Evolutionary conservation across 371 early-diverging fungal species (phyloP), one percentile per base, ranked within the genome.

Genomic region (Lichtheimia ramosa): DNA sequence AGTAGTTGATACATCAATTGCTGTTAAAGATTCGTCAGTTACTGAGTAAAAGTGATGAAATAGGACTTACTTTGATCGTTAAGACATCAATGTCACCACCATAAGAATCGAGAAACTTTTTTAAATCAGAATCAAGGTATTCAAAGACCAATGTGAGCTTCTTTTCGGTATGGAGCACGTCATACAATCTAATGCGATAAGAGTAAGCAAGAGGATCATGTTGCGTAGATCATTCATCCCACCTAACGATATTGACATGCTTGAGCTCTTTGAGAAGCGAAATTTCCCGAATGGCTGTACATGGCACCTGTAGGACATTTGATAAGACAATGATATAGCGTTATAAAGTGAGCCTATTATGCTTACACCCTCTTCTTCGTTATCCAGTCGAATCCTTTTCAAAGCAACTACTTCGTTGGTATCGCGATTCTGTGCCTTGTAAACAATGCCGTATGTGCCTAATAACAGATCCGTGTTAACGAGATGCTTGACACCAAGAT

Each of bases 231-330:
- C n/a, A 34, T 18, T 21, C 0, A 54, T 5, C 24, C 23, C 72
- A 88, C 89, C 83, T 81, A 41, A 99, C 91, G 66, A 99, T 95
- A 75, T 99, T 99, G 51, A 86, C 86, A 75, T 99, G 99, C 54
- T 91, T 87, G 16, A 99, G 79, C 62, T 90, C 92, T 73, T 96
- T 97, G 55, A 99, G 79, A 24, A 99, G 81, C 40, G 97, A 92
- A 65, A 99, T 99, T 77, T 99, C 99, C 61, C 99, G 85, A 65
- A 99, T 90, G 7, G 99, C 96, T 48, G 96, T 94, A 71, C 96
- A 89, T n/a, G 97, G 97, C 15, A 98, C 86, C 95, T 86, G 28
- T 14, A 40, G 50, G 48, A 34, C 25, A 15, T 34, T n/a, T 27
- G 28, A 56, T 34, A 34, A 34, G 34, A 34, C 2, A 34, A 34